Base-by-base conservation (phyloP, 2,329 filamentous ascomycete genomes). In the Dactylellina haptotyla region DNA sequence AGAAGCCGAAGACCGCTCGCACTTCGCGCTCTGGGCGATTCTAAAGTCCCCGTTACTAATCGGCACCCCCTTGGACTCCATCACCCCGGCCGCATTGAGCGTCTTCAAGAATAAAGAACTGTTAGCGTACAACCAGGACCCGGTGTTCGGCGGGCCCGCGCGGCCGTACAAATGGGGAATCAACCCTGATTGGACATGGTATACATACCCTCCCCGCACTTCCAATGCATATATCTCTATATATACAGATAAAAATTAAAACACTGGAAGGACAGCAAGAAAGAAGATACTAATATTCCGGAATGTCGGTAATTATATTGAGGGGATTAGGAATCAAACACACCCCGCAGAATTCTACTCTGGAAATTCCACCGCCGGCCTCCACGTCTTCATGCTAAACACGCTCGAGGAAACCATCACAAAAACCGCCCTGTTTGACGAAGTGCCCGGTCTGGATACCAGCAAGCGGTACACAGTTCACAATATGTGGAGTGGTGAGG, bases 261-360 rank as follows among this genome's bases (percentile, higher is more conserved):
- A 14, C n/a, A 58, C 14, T 28, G n/a, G 10, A 30, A 30, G n/a
- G 8, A 12, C n/a, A 30, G 26, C 8, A 16, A n/a, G 26, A 43
- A 16, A 43, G 4, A 6, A 30, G n/a, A 53, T 3, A 30, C 20
- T 12, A n/a, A n/a, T n/a, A n/a, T 6, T 6, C 14, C 14, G 32
- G 14, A 6, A 14, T 34, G 6, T 34, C 6, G 39, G 16, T 45
- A 2, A n/a, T 45, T 45, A 45, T 45, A 16, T n/a, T 45, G 39
- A 2, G 16, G 16, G 16, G n/a, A 16, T 6, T 26, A 67, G 75
- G 77, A 84, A 87, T 75, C 76, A 78, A 14, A 82, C 81, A 0
- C 79, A 82, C 62, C 84, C 84, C 2, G 84, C 84, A 1, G 82
- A 85, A 78, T 85, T 82, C 78, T 86, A 83, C 83, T 80, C 82